Base-by-base conservation (phyloP, 345 rosid genomes). In the Mercurialis annua region DNA sequence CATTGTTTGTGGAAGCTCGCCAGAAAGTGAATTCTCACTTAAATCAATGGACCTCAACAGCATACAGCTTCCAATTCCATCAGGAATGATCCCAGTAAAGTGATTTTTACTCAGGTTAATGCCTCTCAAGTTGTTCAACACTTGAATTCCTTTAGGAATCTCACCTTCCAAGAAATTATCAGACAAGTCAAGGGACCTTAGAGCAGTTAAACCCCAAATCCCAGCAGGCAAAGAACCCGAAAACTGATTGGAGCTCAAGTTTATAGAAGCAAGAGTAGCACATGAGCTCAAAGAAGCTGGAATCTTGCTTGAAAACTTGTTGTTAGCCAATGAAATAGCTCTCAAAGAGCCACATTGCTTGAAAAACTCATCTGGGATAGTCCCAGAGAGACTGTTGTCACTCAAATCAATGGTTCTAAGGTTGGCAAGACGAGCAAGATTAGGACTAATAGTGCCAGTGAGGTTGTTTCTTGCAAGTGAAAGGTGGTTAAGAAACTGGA, bases 181-280 rank as follows among this genome's bases (percentile, higher is more conserved):
- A 12, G 96, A 90, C 77, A 90, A 79, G 80, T 93, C 92, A 77
- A 90, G 84, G 4, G 86, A 78, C 59, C 97, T 82, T 12, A 93
- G 77, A 10, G 82, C 87, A 75, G 79, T 87, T 82, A 93, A 71
- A 49, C 83, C 77, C 96, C 92, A 93, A 68, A 93, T 67, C 70
- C 81, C 90, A 4, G 69, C 61, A 3, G 98, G 96, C 59, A 90
- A 64, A 27, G 76, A 46, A 61, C 95, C 97, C 3, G 97, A 84
- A 46, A 90, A 84, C 77, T 73, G 76, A 77, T 93, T 93, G 0
- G 83, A 82, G 31, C 96, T 86, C 64, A 93, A 69, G 59, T 93
- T 75, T 43, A 93, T 60, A 63, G 85, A 65, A 24, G 88, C 87
- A 23, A 93, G 89, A 68, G 89, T 76, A n/a, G 87, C 69, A 50